Percentiles rank a stretch among this genome's conserved stretches.
These are phyloP conservation scores for Monosporozyma solicola DNA, from an alignment of 805 yeast genomes.

Conservation along the genomic window DNA sequence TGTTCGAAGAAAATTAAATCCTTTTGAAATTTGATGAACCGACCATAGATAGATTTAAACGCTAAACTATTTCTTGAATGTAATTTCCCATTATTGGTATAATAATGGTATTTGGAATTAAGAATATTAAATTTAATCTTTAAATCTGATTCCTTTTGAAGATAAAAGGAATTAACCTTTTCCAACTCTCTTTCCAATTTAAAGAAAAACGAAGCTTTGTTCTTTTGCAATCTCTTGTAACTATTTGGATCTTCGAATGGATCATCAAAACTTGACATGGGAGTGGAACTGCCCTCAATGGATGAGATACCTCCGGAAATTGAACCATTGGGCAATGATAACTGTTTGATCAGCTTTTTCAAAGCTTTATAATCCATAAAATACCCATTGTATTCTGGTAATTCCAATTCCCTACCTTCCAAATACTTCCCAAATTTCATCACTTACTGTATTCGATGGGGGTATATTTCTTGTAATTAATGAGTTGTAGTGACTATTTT, in stretches of 20 bases:
- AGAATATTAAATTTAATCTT: constrained; percentile 70
- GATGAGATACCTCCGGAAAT: constrained; percentile 6
- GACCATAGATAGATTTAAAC: constrained; percentile 75
- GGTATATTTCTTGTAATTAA: too few relatives aligned
- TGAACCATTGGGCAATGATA: constrained; percentile 39
- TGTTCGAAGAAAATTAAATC: constrained; percentile 86
- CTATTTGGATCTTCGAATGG: constrained; percentile 33
- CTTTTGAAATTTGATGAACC: constrained; percentile 79
- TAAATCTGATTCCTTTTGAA: constrained; percentile 84
- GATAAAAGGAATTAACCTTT: constrained; percentile 85
- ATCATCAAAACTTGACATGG: constrained; percentile 9
- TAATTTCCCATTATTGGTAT: constrained; percentile 35
- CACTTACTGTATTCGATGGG: too few relatives aligned
- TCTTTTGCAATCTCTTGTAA: constrained; percentile 63
- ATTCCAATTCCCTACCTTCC: constrained; percentile 87
- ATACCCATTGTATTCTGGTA: constrained; percentile 90
- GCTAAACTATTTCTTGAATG: constrained; percentile 41
- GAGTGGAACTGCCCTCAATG: not conserved
- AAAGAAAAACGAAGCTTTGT: constrained; percentile 81
- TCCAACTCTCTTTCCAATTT: constrained; percentile 90
- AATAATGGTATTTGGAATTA: constrained; percentile 56
- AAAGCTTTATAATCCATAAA: constrained; percentile 92
- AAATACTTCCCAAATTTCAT: constrained; percentile 93
- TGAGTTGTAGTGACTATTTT: too few relatives aligned
- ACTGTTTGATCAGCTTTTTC: constrained; percentile 80